Percentiles rank a stretch among this genome's conserved stretches.
Evolutionary conservation across 2,329 filamentous ascomycete genomes (phyloP).

Genomic region (Pestalotiopsis sp.): DNA sequence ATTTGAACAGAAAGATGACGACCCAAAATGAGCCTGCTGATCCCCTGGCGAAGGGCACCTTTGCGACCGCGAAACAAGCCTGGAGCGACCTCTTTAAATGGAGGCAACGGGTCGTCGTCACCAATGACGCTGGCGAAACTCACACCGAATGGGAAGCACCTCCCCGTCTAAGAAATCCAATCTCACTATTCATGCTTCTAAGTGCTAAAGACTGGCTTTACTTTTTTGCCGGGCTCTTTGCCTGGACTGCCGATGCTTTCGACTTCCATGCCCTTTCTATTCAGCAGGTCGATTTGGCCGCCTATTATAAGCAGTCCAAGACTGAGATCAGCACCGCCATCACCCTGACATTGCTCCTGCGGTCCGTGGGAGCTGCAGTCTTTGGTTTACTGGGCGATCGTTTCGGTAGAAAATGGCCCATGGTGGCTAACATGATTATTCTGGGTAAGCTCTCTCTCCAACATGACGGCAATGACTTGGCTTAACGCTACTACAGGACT

Average conservation of each 20-base stretch:
- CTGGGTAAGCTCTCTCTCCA: slow-evolving; percentile 43
- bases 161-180: slow-evolving; percentile 67
- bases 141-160: slow-evolving; percentile 68
- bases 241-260: slow-evolving; percentile 82
- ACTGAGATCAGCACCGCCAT: slow-evolving; percentile 67
- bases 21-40: slow-evolving; percentile 47
- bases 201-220: slow-evolving; percentile 70
- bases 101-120: slow-evolving; percentile 71
- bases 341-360: slow-evolving; percentile 71
- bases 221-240: slow-evolving; percentile 71
- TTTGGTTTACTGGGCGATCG: slow-evolving; percentile 79
- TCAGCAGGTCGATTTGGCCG: slow-evolving; percentile 52
- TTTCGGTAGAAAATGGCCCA: slow-evolving; percentile 81
- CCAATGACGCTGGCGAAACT: slow-evolving; percentile 64
- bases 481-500: slow-evolving; percentile 40
- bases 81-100: slow-evolving; percentile 68
- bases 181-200: slow-evolving; percentile 67
- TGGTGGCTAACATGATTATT: slow-evolving; percentile 78
- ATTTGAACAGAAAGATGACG: slow-evolving; percentile 18
- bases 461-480: neutral
- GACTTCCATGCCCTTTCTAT: slow-evolving; percentile 82
- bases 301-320: slow-evolving; percentile 49
- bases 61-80: slow-evolving; percentile 65
- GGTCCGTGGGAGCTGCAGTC: slow-evolving; percentile 71
- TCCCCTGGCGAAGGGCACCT: slow-evolving; percentile 64